Base-by-base conservation (phyloP, 2,329 filamentous ascomycete species). In the Fusarium falciforme region DNA sequence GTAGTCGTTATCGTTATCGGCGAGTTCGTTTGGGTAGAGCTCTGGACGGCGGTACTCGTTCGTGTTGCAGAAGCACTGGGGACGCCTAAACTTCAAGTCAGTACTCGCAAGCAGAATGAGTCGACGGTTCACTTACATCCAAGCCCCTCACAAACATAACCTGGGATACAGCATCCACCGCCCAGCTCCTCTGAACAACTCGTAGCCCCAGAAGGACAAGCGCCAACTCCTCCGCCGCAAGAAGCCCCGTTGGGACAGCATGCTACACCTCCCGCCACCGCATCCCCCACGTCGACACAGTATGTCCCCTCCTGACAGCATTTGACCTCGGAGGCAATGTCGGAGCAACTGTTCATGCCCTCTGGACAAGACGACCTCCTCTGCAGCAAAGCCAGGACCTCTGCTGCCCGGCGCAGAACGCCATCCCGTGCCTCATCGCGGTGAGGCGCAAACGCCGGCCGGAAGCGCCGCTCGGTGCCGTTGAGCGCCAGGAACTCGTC, bases 81-180 rank as follows among this genome's bases (percentile, higher is more conserved):
- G 14, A 83, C 77, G 61, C 81, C 82, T 83, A 54, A 31, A 17
- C 42, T 20, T 25, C 40, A 8, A 47, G 67, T 77, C 25, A 74
- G 63, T 22, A 61, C 40, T 52, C 31, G 44, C 64, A 36, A 14
- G 6, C 12, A 36, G 2, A 27, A 17, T 10, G 5, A 40, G 8
- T 22, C 7, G 9, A 12, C 16, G 9, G 14, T 57, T 64, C 69
- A 88, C 86, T 88, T 84, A 91, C 93, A 96, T 27, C 93, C 93
- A 66, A 91, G 84, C 20, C 91, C 91, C 66, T 89, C 85, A 76
- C 93, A 96, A 2, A 89, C 85, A 77, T 90, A 95, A 6, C 92
- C 93, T 0, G 90, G 86, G 12, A 95, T 90, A 79, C 93, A 96
- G 79, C 93, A 96, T 3, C 93, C 93, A 16, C 93, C 93, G 4